Evolutionary conservation across 805 yeast genomes (phyloP), one percentile per base, ranked within the genome.

Genomic region (Candida railenensis): DNA sequence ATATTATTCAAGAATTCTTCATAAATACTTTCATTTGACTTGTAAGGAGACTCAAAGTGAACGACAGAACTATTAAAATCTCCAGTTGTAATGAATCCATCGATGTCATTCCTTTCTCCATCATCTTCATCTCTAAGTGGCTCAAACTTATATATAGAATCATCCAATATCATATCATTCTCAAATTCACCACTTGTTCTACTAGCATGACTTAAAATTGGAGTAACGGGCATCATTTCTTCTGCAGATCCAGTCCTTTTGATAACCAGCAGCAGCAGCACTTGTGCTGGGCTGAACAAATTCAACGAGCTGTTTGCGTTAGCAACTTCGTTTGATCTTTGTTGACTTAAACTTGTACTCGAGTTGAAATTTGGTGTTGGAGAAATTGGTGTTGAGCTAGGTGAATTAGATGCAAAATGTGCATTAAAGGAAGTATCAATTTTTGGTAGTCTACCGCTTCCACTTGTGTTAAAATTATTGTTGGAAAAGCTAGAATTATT

Each of bases 1-100:
- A 87, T 59, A 2, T 70, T 67, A n/a, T 71, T 67, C 36, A 85
- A 70, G 48, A 80, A 83, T 12, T 56, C 63, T 32, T 70, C 67
- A 47, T 65, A 69, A 4, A 54, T 46, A 3, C 38, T 16, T 2
- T 53, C 51, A 7, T 43, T 51, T 2, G 49, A 18, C 30, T 43
- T 48, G 36, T 22, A 25, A n/a, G 39, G 39, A 16, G 42, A 22
- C 32, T 39, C 42, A 39, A 39, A 28, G 34, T 39, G 42, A 22
- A 28, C 42, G 7, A 39, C 22, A 3, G 32, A n/a, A 15, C 32
- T 15, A 37, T 8, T 19, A 25, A 7, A 25, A 21, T 39, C 22
- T 15, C 42, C 42, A 12, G 18, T 33, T 4, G 19, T 9, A 3
- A 28, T 12, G 30, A 22, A 36, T 8, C n/a, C 39, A 4, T 43